A percentile compares a stretch with the other conserved stretches of the same genome.
Conservation (phyloP, 2,329 filamentous ascomycete species). For the Cladosporium austrohemisphaericum region DNA sequence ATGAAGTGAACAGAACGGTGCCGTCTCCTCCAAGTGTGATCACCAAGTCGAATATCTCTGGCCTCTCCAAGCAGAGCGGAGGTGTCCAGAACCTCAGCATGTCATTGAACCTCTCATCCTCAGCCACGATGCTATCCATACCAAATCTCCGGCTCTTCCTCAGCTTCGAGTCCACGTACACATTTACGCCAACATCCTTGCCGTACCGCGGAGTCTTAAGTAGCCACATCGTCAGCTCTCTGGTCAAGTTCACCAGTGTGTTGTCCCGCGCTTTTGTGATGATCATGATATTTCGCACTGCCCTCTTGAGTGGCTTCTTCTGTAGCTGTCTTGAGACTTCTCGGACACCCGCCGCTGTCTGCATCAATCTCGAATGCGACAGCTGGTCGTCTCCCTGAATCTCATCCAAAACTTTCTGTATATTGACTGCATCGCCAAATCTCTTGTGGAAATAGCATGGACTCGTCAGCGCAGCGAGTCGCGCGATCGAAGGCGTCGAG, state of each 20-base stretch:
- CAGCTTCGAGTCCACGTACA: conserved; percentile 97
- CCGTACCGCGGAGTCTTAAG: conserved; percentile 86
- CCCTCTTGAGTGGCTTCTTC: conserved; percentile 83
- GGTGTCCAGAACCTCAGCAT: conserved; percentile 97
- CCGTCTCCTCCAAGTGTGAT: conserved; percentile 82
- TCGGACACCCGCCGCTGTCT: conserved; percentile 90
- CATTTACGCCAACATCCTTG: conserved; percentile 84
- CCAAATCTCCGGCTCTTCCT: conserved; percentile 85
- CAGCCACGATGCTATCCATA: conserved; percentile 64
- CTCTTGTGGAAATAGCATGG: conserved; percentile 98
- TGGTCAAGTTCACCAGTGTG: conserved; percentile 80
- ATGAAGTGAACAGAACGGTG: conserved; percentile 82
- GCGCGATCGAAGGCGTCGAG: conserved; percentile 29
- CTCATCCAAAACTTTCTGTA: conserved; percentile 91
- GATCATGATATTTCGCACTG: conserved; percentile 94
- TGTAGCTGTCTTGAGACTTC: conserved; percentile 96
- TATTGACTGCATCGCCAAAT: conserved; percentile 93
- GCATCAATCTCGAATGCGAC: conserved; percentile 89
- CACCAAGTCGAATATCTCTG: conserved; percentile 94
- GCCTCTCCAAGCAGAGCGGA: conserved; percentile 87
- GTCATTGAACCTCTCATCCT: conserved; percentile 70
- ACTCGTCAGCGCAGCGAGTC: conserved; percentile 70
- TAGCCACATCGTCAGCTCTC: conserved; percentile 83
- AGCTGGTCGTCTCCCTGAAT: conserved; percentile 84
- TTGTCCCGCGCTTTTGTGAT: conserved; percentile 98